phyloP scores from a whole-genome alignment of 495 filamentous ascomycete genomes.

The Trypethelium eluteriae region DNA sequence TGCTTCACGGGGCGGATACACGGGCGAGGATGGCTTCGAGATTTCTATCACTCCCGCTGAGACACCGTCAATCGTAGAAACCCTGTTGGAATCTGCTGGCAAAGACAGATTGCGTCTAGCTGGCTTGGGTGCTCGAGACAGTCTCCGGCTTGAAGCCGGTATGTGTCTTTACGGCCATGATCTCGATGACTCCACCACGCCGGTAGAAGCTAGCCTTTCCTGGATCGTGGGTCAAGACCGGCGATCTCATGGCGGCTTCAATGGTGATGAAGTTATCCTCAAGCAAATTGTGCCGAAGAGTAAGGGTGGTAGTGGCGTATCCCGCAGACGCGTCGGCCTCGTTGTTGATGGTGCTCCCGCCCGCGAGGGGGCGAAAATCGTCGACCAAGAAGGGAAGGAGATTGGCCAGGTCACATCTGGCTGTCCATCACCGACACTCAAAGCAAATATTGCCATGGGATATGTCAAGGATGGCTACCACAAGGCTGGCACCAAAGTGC shows the following conservation, averaged over 20 bases:
- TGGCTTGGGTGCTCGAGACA: slow-evolving; percentile 85
- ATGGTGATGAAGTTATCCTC: slow-evolving; percentile 67
- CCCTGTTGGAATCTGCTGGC: slow-evolving; percentile 55
- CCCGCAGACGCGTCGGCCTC: slow-evolving; percentile 69
- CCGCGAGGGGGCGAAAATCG: slow-evolving; percentile 76
- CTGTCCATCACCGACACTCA: slow-evolving; percentile 76
- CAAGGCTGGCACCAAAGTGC: slow-evolving; percentile 78
- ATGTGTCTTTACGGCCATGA: slow-evolving; percentile 99
- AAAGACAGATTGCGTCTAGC: slow-evolving; percentile 64
- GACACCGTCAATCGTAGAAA: slow-evolving; percentile 48
- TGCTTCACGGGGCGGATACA: slow-evolving; percentile 85
- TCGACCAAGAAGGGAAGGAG: slow-evolving; percentile 51
- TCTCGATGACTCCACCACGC: slow-evolving; percentile 79
- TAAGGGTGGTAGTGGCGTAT: slow-evolving; percentile 59
- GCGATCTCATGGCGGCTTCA: slow-evolving; percentile 52
- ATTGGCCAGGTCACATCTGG: slow-evolving; percentile 78
- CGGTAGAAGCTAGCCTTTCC: slow-evolving; percentile 70
- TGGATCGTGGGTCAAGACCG: slow-evolving; percentile 82
- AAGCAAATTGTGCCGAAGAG: slow-evolving; percentile 60
- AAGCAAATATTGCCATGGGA: slow-evolving; percentile 91
- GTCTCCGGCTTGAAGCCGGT: slow-evolving; percentile 85
- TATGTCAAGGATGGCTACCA: slow-evolving; percentile 78
- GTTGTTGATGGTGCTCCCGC: slow-evolving; percentile 81
- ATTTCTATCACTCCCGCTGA: slow-evolving; percentile 67
- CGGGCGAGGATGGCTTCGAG: slow-evolving; percentile 97